Evolutionary conservation across 345 rosid genomes (phyloP).

Genomic region (Arabidopsis suecica): DNA sequence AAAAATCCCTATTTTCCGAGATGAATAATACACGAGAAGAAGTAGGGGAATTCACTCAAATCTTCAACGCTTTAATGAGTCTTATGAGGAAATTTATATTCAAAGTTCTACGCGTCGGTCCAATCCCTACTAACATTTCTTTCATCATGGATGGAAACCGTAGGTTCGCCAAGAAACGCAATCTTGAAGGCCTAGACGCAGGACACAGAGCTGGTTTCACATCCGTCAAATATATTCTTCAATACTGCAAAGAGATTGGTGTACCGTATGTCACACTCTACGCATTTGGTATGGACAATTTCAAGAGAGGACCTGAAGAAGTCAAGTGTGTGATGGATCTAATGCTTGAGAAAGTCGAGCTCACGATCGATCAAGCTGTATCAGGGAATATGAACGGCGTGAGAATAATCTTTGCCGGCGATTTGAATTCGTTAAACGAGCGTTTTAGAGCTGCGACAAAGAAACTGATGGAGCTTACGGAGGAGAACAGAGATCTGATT

Average conservation of each 20-base stretch:
- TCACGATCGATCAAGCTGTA: slow-evolving; percentile 20
- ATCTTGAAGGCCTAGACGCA: slow-evolving; percentile 37
- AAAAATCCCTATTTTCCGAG: neutral
- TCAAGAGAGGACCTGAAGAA: slow-evolving; percentile 68
- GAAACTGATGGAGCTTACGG: slow-evolving; percentile 67
- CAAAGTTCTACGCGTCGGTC: slow-evolving; percentile 37
- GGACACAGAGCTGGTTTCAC: slow-evolving; percentile 62
- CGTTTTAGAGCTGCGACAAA: slow-evolving; percentile 55
- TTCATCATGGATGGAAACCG: slow-evolving; percentile 50
- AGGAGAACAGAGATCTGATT: slow-evolving; percentile 46
- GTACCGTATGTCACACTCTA: slow-evolving; percentile 63
- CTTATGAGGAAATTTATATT: slow-evolving; percentile 40
- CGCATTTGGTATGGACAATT: slow-evolving; percentile 82
- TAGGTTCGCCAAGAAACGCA: slow-evolving; percentile 42
- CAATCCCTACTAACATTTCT: slow-evolving; percentile 45
- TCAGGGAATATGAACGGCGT: slow-evolving; percentile 55
- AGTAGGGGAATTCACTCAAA: slow-evolving; percentile 27
- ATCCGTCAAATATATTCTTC: slow-evolving; percentile 58
- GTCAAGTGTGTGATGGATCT: slow-evolving; percentile 71
- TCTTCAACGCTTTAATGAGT: slow-evolving; percentile 16
- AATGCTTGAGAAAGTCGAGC: slow-evolving; percentile 39
- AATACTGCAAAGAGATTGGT: slow-evolving; percentile 67
- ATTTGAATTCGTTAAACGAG: slow-evolving; percentile 49
- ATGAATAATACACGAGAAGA: slow-evolving; percentile 33
- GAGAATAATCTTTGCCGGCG: slow-evolving; percentile 52